Percentiles rank a stretch among this genome's conserved stretches.
Evolutionary conservation across 1,284 basidiomycete genomes (phyloP).

Genomic region (Tausonia pullulans): DNA sequence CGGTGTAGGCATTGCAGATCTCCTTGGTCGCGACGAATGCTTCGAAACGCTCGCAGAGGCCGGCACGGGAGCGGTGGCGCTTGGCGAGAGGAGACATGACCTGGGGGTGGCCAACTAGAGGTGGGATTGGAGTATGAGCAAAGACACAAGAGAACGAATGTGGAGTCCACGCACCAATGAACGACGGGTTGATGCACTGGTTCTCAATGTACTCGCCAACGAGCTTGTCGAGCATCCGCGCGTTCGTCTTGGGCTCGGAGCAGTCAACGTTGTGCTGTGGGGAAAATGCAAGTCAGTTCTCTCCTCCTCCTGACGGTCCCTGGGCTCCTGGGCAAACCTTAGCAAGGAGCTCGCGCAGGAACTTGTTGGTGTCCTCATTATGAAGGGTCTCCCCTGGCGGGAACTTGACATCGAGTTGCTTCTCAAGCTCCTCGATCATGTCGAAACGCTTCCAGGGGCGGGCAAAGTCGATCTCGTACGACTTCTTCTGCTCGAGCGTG

Average conservation of each 20-base stretch:
- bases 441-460: slow-evolving; percentile 98
- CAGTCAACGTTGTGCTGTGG: slow-evolving; percentile 89
- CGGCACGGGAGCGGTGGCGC: slow-evolving; percentile 83
- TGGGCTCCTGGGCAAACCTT: slow-evolving; percentile 46
- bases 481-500: slow-evolving; percentile 44
- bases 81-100: slow-evolving; percentile 99
- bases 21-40: slow-evolving; percentile 98
- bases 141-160: neutral
- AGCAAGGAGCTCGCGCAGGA: slow-evolving; percentile 68
- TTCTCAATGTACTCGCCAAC: slow-evolving; percentile 97
- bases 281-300: neutral
- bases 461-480: slow-evolving; percentile 76
- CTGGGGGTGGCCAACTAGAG: slow-evolving; percentile 84
- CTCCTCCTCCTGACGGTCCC: neutral
- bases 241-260: slow-evolving; percentile 86
- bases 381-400: slow-evolving; percentile 85
- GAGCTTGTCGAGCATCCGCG: slow-evolving; percentile 95
- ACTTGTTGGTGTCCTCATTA: slow-evolving; percentile 78
- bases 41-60: slow-evolving; percentile 97
- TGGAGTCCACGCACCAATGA: slow-evolving; percentile 56
- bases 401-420: slow-evolving; percentile 86
- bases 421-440: slow-evolving; percentile 94
- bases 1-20: slow-evolving; percentile 95
- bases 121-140: neutral
- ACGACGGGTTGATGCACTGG: slow-evolving; percentile 89